Evolutionary conservation across 163 green algal genomes (phyloP).

Genomic region (Scenedesmus sp.): DNA sequence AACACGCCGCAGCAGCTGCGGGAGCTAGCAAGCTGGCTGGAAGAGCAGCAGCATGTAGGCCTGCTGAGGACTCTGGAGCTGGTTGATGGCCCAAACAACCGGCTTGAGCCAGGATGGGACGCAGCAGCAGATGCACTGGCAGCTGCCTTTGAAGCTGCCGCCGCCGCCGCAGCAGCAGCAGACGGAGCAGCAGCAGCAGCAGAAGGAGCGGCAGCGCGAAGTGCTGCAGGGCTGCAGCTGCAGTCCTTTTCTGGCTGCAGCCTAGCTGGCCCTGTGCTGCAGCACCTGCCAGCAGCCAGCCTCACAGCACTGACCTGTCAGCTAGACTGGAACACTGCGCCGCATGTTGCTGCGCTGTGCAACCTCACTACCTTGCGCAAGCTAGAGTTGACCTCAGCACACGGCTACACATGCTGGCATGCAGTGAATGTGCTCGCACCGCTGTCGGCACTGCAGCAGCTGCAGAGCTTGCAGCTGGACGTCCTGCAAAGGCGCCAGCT

Average conservation of each 20-base stretch:
- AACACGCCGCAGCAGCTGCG: background rate
- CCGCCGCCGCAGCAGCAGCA: background rate
- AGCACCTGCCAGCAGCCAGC: background rate
- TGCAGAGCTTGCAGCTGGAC: background rate
- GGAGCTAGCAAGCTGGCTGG: background rate
- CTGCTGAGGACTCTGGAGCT: background rate
- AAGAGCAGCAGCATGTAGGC: background rate
- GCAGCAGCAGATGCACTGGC: background rate
- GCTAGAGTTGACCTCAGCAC: background rate
- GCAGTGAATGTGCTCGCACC: background rate
- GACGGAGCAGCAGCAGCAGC: background rate
- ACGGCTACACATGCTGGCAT: background rate
- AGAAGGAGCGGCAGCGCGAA: background rate
- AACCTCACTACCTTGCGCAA: background rate
- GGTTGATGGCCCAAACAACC: background rate
- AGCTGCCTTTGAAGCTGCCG: background rate
- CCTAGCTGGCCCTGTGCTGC: background rate
- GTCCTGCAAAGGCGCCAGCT: background rate
- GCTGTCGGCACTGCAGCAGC: background rate
- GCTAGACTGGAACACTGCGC: background rate
- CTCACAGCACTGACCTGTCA: background rate
- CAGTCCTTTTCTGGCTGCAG: background rate
- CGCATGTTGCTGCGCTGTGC: background rate
- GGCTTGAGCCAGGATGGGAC: background rate
- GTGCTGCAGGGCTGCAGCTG: background rate